Conservation (phyloP, 2,329 filamentous ascomycete genomes). For the Trichoderma simmonsii region DNA sequence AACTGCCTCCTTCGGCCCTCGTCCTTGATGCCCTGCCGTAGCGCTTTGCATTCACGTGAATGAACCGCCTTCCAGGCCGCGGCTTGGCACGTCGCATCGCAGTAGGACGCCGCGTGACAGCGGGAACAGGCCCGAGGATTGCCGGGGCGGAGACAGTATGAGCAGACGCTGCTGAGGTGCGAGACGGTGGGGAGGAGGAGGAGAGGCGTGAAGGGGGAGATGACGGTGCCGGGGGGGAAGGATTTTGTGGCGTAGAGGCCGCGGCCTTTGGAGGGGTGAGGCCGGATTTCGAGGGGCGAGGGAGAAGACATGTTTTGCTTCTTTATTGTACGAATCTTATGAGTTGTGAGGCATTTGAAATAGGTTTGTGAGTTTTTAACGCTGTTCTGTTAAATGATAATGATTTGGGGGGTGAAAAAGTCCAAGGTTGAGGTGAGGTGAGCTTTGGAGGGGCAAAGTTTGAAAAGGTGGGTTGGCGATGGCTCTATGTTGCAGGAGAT, state of each 20-base stretch:
- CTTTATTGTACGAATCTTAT: not conserved
- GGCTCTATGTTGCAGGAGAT: not conserved
- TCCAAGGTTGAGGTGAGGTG: not conserved
- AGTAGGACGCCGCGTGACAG: slow-evolving; percentile 55
- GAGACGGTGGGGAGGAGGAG: slow-evolving; percentile 48
- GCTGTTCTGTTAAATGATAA: not conserved
- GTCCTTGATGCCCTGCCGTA: slow-evolving; percentile 29
- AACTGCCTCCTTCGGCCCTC: slow-evolving; percentile 31
- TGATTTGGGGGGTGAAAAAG: not conserved
- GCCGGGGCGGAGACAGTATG: slow-evolving; percentile 43
- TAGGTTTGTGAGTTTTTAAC: not conserved
- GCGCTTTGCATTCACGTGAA: slow-evolving; percentile 52
- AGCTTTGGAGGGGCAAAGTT: slow-evolving; percentile 3
- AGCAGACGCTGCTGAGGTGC: slow-evolving; percentile 44
- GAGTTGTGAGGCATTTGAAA: not conserved
- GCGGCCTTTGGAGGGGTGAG: slow-evolving; percentile 41
- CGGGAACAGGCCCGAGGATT: slow-evolving; percentile 45
- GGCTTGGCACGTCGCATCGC: slow-evolving; percentile 51
- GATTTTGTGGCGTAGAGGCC: slow-evolving; percentile 42
- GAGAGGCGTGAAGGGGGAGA: slow-evolving; percentile 44
- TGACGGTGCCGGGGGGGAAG: slow-evolving; percentile 44
- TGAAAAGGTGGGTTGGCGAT: not conserved
- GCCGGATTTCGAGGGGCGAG: slow-evolving; percentile 26
- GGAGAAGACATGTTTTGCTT: not conserved
- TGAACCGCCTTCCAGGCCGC: slow-evolving; percentile 53